Conservation (phyloP, 1,284 basidiomycete genomes). For the Sanguinoderma infundibulare region DNA sequence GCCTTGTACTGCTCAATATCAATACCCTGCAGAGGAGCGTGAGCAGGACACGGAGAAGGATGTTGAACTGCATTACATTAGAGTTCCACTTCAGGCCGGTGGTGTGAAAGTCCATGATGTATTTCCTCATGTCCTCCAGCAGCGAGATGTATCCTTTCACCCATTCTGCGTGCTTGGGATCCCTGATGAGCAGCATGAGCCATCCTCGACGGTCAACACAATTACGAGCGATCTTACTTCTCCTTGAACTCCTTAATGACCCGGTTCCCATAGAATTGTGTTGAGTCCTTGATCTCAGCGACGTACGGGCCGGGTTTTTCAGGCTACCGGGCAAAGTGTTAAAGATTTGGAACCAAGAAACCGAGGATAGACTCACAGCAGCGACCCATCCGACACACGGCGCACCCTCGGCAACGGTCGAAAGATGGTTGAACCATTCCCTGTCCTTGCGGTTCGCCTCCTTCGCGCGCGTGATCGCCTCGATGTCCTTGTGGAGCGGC, state of each 20-base stretch:
- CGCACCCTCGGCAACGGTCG: constrained; percentile 82
- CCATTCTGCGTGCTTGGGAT: constrained; percentile 92
- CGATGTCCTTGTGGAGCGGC: constrained; percentile 78
- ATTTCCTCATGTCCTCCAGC: constrained; percentile 82
- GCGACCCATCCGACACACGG: constrained; percentile 93
- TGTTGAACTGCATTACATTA: constrained; percentile 51
- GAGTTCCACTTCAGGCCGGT: constrained; percentile 93
- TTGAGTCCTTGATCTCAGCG: constrained; percentile 86
- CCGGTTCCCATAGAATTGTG: constrained; percentile 90
- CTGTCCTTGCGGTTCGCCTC: constrained; percentile 84
- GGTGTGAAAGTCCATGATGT: constrained; percentile 87
- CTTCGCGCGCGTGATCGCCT: constrained; percentile 79
- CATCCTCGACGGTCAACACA: not conserved
- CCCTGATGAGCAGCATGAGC: constrained; percentile 50
- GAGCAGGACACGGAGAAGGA: not conserved
- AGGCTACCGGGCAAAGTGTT: constrained; percentile 48
- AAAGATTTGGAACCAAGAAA: not conserved
- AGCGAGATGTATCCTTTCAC: constrained; percentile 74
- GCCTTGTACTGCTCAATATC: constrained; percentile 60
- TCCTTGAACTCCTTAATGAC: constrained; percentile 95
- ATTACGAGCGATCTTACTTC: constrained; percentile 56
- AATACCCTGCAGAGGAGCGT: constrained; percentile 56
- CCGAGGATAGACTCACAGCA: constrained; percentile 55
- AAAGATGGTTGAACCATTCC: constrained; percentile 85
- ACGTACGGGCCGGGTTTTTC: constrained; percentile 86